Percentiles rank a stretch among this genome's conserved stretches.
Evolutionary conservation across 805 yeast genomes (phyloP).

Genomic region (Teunomyces cretensis): DNA sequence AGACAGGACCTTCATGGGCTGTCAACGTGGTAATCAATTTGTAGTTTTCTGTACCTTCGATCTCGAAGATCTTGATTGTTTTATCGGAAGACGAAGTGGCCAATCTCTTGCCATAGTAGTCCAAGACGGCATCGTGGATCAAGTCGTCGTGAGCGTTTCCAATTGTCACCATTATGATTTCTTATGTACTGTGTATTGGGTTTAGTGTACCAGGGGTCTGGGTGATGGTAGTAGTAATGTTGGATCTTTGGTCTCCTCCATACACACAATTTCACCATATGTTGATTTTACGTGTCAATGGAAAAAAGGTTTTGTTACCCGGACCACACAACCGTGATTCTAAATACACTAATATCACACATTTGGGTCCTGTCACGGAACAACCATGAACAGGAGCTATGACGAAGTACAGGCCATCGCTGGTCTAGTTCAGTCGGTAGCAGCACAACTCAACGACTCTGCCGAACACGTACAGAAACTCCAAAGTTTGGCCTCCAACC

Average conservation of each 20-base stretch:
- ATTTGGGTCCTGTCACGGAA: neutral
- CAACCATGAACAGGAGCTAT: slow-evolving; percentile 17
- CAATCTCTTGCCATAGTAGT: slow-evolving; percentile 91
- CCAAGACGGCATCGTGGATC: slow-evolving; percentile 95
- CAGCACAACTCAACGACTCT: slow-evolving; percentile 18
- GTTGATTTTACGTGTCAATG: slow-evolving; percentile 4
- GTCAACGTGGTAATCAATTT: slow-evolving; percentile 77
- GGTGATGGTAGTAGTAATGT: neutral
- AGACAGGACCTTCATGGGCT: slow-evolving; percentile 97
- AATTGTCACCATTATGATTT: slow-evolving; percentile 64
- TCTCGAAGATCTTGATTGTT: slow-evolving; percentile 90
- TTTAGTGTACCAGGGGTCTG: neutral
- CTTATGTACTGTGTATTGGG: slow-evolving; percentile 1
- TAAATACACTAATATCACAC: neutral
- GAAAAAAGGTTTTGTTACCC: slow-evolving; percentile 1
- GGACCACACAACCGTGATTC: neutral
- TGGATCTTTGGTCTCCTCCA: slow-evolving; percentile 1
- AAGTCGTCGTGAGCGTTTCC: slow-evolving; percentile 90
- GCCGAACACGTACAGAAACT: slow-evolving; percentile 18
- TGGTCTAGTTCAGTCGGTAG: slow-evolving; percentile 17
- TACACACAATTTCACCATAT: neutral
- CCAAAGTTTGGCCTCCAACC: slow-evolving; percentile 16
- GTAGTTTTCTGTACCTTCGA: slow-evolving; percentile 78
- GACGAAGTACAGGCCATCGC: slow-evolving; percentile 20
- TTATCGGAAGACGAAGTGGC: slow-evolving; percentile 97